Percentiles rank a stretch among this genome's conserved stretches.
Conservation (phyloP, 78 protist species). For the Tieghemostelium lacteum region DNA sequence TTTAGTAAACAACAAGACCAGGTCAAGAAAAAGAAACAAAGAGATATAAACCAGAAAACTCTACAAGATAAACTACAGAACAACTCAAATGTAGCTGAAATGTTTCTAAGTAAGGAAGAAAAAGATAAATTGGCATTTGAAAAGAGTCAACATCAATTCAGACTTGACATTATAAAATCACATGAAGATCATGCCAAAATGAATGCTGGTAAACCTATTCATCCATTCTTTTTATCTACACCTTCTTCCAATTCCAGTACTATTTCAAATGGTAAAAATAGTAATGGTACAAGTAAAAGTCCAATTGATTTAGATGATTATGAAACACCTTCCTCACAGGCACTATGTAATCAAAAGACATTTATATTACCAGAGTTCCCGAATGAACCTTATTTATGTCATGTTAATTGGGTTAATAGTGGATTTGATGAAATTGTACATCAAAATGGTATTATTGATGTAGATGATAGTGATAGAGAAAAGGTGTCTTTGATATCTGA, state of each 20-base stretch:
- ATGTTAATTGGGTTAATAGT: neutral
- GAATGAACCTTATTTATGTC: no score
- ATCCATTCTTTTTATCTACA: constrained; percentile 69
- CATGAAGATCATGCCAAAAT: constrained; percentile 20
- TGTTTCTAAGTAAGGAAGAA: constrained; percentile 36
- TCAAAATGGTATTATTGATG: neutral
- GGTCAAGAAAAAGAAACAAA: no score
- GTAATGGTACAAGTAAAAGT: no score
- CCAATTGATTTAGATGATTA: neutral
- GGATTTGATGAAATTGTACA: neutral
- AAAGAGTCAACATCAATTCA: constrained; percentile 19
- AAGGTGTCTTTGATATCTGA: no score
- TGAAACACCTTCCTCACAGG: neutral
- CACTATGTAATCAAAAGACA: no score
- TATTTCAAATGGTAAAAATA: no score
- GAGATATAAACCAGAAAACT: no score
- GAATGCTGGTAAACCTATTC: constrained; percentile 10
- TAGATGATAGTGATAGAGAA: neutral
- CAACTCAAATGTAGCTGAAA: constrained; percentile 13
- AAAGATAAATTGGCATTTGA: constrained; percentile 1
- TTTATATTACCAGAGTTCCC: no score
- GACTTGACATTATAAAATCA: constrained; percentile 39
- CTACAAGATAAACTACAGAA: no score
- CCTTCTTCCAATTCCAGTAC: no score
- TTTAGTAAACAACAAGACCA: no score